Percentiles rank a stretch among this genome's conserved stretches.
Evolutionary conservation across 495 filamentous ascomycete species (phyloP).

Genomic region (Staphylotrichum tortipilum): DNA sequence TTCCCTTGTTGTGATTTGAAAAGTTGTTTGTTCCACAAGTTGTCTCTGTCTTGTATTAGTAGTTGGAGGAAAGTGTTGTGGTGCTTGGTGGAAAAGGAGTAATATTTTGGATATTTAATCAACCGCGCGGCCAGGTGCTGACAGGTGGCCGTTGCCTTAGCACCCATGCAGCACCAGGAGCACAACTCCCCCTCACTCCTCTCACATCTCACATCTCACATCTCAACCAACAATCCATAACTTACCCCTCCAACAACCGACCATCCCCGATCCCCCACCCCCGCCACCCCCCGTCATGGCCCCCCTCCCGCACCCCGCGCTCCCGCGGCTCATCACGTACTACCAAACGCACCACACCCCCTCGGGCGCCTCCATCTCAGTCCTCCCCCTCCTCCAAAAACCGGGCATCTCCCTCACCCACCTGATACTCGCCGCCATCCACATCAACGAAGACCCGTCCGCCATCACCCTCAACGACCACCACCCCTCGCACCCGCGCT

Average conservation of each 20-base stretch:
- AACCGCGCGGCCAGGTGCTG: neutral
- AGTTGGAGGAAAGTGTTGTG: neutral
- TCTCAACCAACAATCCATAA: neutral
- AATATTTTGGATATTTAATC: neutral
- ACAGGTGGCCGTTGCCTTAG: neutral
- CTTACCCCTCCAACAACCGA: neutral
- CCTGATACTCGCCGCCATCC: conserved; percentile 69
- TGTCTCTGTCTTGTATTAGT: neutral
- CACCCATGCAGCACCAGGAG: neutral
- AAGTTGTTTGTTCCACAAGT: no score
- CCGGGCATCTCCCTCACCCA: conserved; percentile 52
- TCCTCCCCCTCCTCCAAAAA: conserved; percentile 61
- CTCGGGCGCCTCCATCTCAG: conserved; percentile 52
- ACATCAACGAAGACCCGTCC: conserved; percentile 59
- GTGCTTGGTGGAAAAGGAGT: no score
- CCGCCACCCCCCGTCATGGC: conserved; percentile 7
- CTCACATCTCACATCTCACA: neutral
- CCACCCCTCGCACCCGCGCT: conserved; percentile 47
- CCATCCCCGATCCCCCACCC: neutral
- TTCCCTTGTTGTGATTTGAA: conserved; percentile 3
- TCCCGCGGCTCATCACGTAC: conserved; percentile 19
- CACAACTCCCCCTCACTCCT: neutral
- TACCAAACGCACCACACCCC: conserved; percentile 44
- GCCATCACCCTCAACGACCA: conserved; percentile 71
- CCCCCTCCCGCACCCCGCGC: conserved; percentile 12